Evolutionary conservation across 352 stramenopile genomes (phyloP).

Genomic region (Pythium oligandrum): DNA sequence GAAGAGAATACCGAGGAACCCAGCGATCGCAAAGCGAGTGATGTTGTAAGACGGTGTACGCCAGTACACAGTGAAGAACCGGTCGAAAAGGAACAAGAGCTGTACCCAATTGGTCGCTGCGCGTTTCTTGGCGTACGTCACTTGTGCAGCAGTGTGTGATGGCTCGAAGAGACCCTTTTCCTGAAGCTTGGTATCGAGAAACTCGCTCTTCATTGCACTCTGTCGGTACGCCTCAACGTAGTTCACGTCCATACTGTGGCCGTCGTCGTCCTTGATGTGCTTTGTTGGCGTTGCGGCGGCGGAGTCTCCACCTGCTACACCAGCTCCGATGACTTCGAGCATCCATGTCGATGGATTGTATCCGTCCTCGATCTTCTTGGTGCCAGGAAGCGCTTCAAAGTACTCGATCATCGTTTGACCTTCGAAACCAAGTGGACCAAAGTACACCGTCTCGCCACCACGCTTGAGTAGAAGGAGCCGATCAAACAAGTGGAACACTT

Average conservation of each 20-base stretch:
- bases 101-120: slow-evolving; percentile 31
- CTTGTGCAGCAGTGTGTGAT: slow-evolving; percentile 12
- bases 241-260: slow-evolving; percentile 34
- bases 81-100: slow-evolving; percentile 41
- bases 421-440: slow-evolving; percentile 35
- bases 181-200: slow-evolving; percentile 22
- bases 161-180: slow-evolving; percentile 30
- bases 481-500: slow-evolving; percentile 91
- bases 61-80: slow-evolving; percentile 63
- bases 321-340: slow-evolving; percentile 59
- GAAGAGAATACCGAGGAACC: slow-evolving; percentile 79
- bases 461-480: slow-evolving; percentile 80
- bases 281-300: neutral
- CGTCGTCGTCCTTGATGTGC: slow-evolving; percentile 20
- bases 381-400: slow-evolving; percentile 63
- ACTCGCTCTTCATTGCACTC: slow-evolving; percentile 22
- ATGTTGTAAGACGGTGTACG: slow-evolving; percentile 85
- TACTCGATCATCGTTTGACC: slow-evolving; percentile 39
- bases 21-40: slow-evolving; percentile 63
- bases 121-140: slow-evolving; percentile 39
- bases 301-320: slow-evolving; percentile 16
- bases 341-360: slow-evolving; percentile 77
- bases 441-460: slow-evolving; percentile 55
- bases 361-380: slow-evolving; percentile 42
- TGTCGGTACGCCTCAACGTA: slow-evolving; percentile 32